Conservation (phyloP, 257 asterid genomes). For the Buddleja alternifolia region DNA sequence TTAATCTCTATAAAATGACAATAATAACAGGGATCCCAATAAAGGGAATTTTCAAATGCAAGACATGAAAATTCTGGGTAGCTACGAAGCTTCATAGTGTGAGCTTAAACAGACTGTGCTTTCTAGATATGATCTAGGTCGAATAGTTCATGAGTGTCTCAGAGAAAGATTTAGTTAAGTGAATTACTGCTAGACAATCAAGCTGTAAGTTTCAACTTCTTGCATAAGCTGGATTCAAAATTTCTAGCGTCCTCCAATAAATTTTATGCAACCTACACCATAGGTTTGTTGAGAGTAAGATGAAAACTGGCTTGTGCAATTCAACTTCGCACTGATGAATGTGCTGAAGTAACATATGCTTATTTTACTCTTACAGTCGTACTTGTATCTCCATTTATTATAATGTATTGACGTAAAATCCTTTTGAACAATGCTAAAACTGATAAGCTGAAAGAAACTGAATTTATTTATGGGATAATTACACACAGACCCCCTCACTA, state of each 20-base stretch:
- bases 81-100: slow-evolving; percentile 12
- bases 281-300: not conserved
- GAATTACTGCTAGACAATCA: not conserved
- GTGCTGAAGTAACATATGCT: not conserved
- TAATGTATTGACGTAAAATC: too few species aligned
- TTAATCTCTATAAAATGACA: not conserved
- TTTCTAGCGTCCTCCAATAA: not conserved
- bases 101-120: slow-evolving; percentile 18
- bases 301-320: not conserved
- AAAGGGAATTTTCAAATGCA: slow-evolving; percentile 25
- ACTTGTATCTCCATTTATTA: too few species aligned
- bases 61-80: not conserved
- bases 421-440: not conserved
- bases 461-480: too few species aligned
- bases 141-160: not conserved
- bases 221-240: not conserved
- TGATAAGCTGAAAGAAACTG: not conserved
- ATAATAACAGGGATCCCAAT: not conserved
- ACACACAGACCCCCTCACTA: too few species aligned
- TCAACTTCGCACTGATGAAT: not conserved
- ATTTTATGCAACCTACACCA: not conserved
- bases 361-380: not conserved
- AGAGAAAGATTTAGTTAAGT: slow-evolving; percentile 1
- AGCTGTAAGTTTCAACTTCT: not conserved
- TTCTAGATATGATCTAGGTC: not conserved